Conservation (phyloP, 768 basidiomycete genomes). For the Mrakia frigida region DNA sequence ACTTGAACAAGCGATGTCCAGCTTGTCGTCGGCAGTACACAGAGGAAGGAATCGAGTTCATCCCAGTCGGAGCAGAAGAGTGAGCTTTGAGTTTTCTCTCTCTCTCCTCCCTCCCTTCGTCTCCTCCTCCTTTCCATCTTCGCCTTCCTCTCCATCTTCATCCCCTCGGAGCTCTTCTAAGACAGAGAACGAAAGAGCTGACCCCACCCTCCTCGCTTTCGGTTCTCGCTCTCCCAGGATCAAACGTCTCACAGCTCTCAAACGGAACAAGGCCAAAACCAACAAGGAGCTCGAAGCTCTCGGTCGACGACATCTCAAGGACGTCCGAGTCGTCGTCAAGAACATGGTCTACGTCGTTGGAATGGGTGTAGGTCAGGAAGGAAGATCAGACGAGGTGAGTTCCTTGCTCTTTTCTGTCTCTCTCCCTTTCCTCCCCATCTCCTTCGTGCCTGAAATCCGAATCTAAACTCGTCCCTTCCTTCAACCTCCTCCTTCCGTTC, state of each 20-base stretch:
- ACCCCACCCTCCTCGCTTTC: neutral
- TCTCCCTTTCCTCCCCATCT: neutral
- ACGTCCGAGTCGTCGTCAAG: conserved; percentile 93
- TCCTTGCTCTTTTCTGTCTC: no score
- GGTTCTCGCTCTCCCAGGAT: conserved; percentile 54
- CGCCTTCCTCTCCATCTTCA: conserved; percentile 26
- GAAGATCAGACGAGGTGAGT: conserved; percentile 87
- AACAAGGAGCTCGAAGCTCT: conserved; percentile 88
- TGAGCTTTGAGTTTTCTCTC: conserved; percentile 49
- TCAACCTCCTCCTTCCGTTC: conserved; percentile 21
- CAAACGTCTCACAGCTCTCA: conserved; percentile 89
- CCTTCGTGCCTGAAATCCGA: neutral
- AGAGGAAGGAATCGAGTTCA: conserved; percentile 89
- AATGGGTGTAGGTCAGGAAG: conserved; percentile 68
- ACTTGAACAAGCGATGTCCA: conserved; percentile 91
- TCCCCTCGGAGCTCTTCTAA: neutral
- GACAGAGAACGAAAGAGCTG: neutral
- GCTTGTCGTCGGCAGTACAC: conserved; percentile 91
- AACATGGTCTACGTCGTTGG: conserved; percentile 95
- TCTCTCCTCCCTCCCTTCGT: conserved; percentile 14
- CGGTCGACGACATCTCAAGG: conserved; percentile 77
- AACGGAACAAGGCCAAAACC: conserved; percentile 89
- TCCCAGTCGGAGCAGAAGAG: conserved; percentile 92
- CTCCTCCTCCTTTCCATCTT: conserved; percentile 14
- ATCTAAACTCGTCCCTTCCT: neutral